Base-by-base conservation (phyloP, 768 basidiomycete genomes). In the Xerocomus brunneocitrinus region DNA sequence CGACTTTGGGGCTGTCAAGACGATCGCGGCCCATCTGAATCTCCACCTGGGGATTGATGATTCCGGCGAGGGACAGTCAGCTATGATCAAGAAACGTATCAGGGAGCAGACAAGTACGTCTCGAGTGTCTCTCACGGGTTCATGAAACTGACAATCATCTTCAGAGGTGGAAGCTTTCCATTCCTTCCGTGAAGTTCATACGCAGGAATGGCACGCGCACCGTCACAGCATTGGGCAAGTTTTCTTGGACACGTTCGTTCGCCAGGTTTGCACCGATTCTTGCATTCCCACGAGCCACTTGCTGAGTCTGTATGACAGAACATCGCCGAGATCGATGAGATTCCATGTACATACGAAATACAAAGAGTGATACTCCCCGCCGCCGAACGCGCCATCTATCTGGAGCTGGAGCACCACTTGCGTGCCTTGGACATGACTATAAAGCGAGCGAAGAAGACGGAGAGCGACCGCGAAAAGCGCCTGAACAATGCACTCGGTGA, bases 251-350 rank as follows among this genome's bases (percentile, higher is more conserved):
- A 84, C 77, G 44, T 93, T 88, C 59, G 89, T 92, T 57, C 83
- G 91, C 60, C 91, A 93, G 80, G 91, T 90, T 56, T 8, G 80
- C 54, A 50, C 14, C 31, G 2, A 43, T 49, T 31, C 31, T 24
- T 40, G 46, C 10, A 2, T 30, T 9, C 25, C 49, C 53, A 44
- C 39, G 38, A 30, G 6, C 31, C 31, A 41, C 48, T 62, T 60
- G 48, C 53, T 61, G 16, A 56, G 31, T 56, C 27, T 8, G 25
- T 22, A 10, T 45, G 31, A 16, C 60, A 97, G 87, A 97, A 97
- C 63, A 84, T 95, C 47, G 93, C 95, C 8, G 95, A 98, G 72
- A 98, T 97, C 52, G 93, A 94, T 55, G 95, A 98, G 71, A 98
- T 98, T 52, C 88, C 89, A 2, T 91, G 84, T 72, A 78, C 78